phyloP scores from a whole-genome alignment of 768 basidiomycete genomes.

The Agrocybe chaxingu region DNA sequence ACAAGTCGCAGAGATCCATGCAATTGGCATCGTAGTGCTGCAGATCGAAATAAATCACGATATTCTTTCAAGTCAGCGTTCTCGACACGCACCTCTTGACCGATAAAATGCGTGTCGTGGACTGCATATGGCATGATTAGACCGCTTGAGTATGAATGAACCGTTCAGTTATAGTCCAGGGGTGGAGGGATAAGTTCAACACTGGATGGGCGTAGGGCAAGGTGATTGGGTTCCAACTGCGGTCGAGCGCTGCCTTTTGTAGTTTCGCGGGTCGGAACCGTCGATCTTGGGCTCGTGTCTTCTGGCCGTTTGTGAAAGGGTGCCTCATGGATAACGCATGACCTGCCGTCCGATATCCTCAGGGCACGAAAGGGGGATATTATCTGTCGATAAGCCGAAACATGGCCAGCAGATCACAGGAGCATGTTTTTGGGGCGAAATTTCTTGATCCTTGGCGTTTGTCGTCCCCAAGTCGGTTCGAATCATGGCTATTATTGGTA shows the following conservation, averaged over 20 bases:
- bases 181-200: neutral
- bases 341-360: slow-evolving; percentile 13
- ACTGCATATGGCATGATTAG: slow-evolving; percentile 21
- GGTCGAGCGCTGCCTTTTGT: slow-evolving; percentile 11
- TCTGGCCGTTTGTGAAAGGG: slow-evolving; percentile 9
- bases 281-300: slow-evolving; percentile 11
- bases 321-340: slow-evolving; percentile 26
- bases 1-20: slow-evolving; percentile 50
- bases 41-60: neutral
- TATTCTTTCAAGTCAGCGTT: too few relatives aligned
- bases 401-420: neutral
- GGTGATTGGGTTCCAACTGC: neutral
- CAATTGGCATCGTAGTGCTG: slow-evolving; percentile 24
- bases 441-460: neutral
- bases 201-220: neutral
- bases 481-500: too few relatives aligned
- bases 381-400: slow-evolving; percentile 1
- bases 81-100: slow-evolving; percentile 13
- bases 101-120: slow-evolving; percentile 18
- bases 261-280: slow-evolving; percentile 7
- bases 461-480: neutral
- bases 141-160: neutral
- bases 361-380: slow-evolving; percentile 13
- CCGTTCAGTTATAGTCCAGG: neutral
- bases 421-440: slow-evolving; percentile 2